Base-by-base conservation (phyloP, 2,329 filamentous ascomycete species). In the Fusarium domesticum region DNA sequence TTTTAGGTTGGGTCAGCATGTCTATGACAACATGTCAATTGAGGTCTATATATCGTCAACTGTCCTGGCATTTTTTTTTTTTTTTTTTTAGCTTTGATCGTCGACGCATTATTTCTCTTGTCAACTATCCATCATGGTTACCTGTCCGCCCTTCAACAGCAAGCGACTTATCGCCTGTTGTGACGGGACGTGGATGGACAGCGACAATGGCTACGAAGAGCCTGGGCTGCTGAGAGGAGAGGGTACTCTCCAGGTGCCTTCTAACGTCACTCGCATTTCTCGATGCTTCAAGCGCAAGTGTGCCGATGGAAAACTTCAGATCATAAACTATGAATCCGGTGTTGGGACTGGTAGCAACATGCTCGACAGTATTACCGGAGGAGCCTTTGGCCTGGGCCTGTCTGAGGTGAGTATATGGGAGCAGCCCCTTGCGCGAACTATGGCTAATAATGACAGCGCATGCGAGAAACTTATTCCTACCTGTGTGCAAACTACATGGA, bases 401-500 rank as follows among this genome's bases (percentile, higher is more conserved):
- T 68, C 72, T 18, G 76, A 80, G 64, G 74, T 75, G 45, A 41
- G 67, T 47, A 8, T 18, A 20, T 12, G n/a, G n/a, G n/a, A n/a
- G n/a, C n/a, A n/a, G n/a, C n/a, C n/a, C n/a, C n/a, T n/a, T n/a
- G 19, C 6, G 15, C 33, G 39, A 18, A 34, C 36, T 16, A 28
- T 12, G n/a, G 31, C 19, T 18, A 14, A 18, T 12, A 12, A 19
- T 20, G 5, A 6, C 54, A 84, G 67, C 63, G 69, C 44, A 74
- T 85, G 41, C 74, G 79, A 11, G 80, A 83, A 59, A 77, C 79
- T 2, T 85, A 85, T 57, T 71, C 75, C 5, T 84, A 83, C 56
- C 66, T 84, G 2, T 81, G 78, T 42, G 74, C 76, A 54, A 84
- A 84, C 63, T 83, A 83, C 54, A 70, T 71, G 42, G 71, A 74